A percentile compares a stretch with the other conserved stretches of the same genome.
These are phyloP conservation scores for Tardiomyces blankii DNA, from an alignment of 1,139 yeast genomes.

Conservation along the genomic window DNA sequence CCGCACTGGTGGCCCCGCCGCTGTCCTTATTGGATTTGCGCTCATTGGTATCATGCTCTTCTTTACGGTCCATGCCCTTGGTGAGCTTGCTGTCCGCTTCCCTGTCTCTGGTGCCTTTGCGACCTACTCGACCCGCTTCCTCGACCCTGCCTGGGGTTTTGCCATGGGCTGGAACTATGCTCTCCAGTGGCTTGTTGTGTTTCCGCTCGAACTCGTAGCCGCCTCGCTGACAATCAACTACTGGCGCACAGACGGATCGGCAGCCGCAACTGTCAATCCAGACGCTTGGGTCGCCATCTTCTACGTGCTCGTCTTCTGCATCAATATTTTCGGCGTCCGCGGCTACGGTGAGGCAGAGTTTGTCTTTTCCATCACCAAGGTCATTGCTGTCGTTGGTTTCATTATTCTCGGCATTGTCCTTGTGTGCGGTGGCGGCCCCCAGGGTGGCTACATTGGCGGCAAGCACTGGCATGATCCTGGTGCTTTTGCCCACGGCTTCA, in stretches of 20 bases:
- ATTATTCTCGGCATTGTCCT: slow-evolving; percentile 51
- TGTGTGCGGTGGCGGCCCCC: slow-evolving; percentile 59
- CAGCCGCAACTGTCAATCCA: slow-evolving; percentile 38
- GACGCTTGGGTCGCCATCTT: slow-evolving; percentile 62
- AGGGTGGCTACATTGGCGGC: slow-evolving; percentile 51
- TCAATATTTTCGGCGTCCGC: slow-evolving; percentile 59
- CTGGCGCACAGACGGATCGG: slow-evolving; percentile 39
- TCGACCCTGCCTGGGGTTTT: slow-evolving; percentile 72
- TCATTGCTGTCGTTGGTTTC: slow-evolving; percentile 53
- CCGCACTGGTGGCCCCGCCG: slow-evolving; percentile 70
- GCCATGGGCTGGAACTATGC: slow-evolving; percentile 72
- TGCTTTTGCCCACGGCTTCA: slow-evolving; percentile 54
- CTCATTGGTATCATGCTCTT: slow-evolving; percentile 62
- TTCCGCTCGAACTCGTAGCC: slow-evolving; percentile 73
- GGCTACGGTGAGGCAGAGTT: slow-evolving; percentile 74
- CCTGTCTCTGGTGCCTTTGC: slow-evolving; percentile 76
- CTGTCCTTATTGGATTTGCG: slow-evolving; percentile 56
- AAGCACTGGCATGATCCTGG: slow-evolving; percentile 56
- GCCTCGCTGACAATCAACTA: slow-evolving; percentile 61
- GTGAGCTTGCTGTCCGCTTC: slow-evolving; percentile 71
- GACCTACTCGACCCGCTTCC: slow-evolving; percentile 55
- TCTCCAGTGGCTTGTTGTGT: slow-evolving; percentile 65
- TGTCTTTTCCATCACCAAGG: slow-evolving; percentile 45
- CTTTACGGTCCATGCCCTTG: slow-evolving; percentile 72
- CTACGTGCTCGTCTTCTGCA: slow-evolving; percentile 42